These are phyloP conservation scores for Coniochaeta pulveracea DNA, from an alignment of 2,329 filamentous ascomycete species.

Conservation along the genomic window DNA sequence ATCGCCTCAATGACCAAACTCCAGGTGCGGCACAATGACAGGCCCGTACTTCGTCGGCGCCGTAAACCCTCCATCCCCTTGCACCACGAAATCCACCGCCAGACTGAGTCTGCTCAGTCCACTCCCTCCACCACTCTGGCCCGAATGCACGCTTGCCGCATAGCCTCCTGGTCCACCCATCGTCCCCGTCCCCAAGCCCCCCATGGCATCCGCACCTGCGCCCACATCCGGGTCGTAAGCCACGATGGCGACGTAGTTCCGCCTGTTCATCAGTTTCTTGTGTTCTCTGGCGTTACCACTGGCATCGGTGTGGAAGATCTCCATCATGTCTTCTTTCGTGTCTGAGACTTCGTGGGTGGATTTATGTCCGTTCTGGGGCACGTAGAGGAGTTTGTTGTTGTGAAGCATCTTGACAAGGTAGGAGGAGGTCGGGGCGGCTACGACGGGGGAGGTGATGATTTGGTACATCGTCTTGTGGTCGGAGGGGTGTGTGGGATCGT, in stretches of 20 bases:
- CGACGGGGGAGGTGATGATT: slow-evolving; percentile 84
- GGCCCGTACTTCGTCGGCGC: slow-evolving; percentile 91
- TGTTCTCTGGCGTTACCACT: slow-evolving; percentile 72
- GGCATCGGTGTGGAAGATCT: slow-evolving; percentile 93
- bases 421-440: slow-evolving; percentile 72
- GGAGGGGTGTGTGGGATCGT: slow-evolving; percentile 80
- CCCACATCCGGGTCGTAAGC: slow-evolving; percentile 82
- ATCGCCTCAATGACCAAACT: slow-evolving; percentile 49
- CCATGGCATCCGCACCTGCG: slow-evolving; percentile 21
- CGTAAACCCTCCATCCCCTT: slow-evolving; percentile 74
- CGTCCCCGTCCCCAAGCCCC: slow-evolving; percentile 9
- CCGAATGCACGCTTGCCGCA: slow-evolving; percentile 17
- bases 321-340: slow-evolving; percentile 99
- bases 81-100: slow-evolving; percentile 93
- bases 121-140: slow-evolving; percentile 20
- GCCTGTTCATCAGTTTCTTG: slow-evolving; percentile 83
- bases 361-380: slow-evolving; percentile 76
- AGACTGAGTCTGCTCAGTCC: slow-evolving; percentile 60
- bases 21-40: slow-evolving; percentile 82
- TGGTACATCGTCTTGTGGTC: slow-evolving; percentile 99
- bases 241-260: slow-evolving; percentile 91
- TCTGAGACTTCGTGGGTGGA: slow-evolving; percentile 67
- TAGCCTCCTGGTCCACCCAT: slow-evolving; percentile 10
- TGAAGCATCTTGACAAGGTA: slow-evolving; percentile 94
- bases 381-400: slow-evolving; percentile 83